A percentile compares a stretch with the other conserved stretches of the same genome.
Evolutionary conservation across 108 stramenopile genomes (phyloP).

Genomic region (Thalassiosira profunda): DNA sequence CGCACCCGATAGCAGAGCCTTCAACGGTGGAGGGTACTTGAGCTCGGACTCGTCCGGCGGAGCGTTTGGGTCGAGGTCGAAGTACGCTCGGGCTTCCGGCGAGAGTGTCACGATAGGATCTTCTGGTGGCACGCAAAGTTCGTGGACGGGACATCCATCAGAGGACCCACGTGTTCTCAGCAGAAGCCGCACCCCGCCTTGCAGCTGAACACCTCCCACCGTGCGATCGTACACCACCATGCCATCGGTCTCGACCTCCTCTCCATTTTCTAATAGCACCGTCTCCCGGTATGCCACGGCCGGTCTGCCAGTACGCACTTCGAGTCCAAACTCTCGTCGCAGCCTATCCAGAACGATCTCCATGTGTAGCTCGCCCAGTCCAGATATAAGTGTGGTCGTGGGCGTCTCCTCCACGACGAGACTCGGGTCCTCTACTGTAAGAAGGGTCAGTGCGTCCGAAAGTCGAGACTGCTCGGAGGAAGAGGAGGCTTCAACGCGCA

Average conservation of each 20-base stretch:
- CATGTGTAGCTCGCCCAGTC: slow-evolving; percentile 90
- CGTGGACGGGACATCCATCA: slow-evolving; percentile 14
- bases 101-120: slow-evolving; percentile 76
- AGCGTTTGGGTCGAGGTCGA: slow-evolving; percentile 61
- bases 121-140: slow-evolving; percentile 55
- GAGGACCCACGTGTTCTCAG: slow-evolving; percentile 39
- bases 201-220: slow-evolving; percentile 73
- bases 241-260: slow-evolving; percentile 69
- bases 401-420: slow-evolving; percentile 85
- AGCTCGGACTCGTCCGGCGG: slow-evolving; percentile 52
- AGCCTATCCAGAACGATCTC: slow-evolving; percentile 87
- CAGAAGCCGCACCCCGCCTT: slow-evolving; percentile 68
- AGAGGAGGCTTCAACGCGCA: slow-evolving; percentile 78
- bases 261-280: slow-evolving; percentile 39
- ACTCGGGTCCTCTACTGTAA: slow-evolving; percentile 89
- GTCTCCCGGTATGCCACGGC: slow-evolving; percentile 88
- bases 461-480: slow-evolving; percentile 69
- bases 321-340: slow-evolving; percentile 71
- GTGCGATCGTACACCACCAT: slow-evolving; percentile 80
- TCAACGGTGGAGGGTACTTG: slow-evolving; percentile 54
- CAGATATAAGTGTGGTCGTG: slow-evolving; percentile 77
- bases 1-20: slow-evolving; percentile 74
- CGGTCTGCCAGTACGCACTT: slow-evolving; percentile 78
- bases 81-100: slow-evolving; percentile 55
- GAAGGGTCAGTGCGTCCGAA: slow-evolving; percentile 63